A percentile compares a stretch with the other conserved stretches of the same genome.
These are phyloP conservation scores for Sonneratia caseolaris DNA, from an alignment of 345 rosid genomes.

Conservation along the genomic window DNA sequence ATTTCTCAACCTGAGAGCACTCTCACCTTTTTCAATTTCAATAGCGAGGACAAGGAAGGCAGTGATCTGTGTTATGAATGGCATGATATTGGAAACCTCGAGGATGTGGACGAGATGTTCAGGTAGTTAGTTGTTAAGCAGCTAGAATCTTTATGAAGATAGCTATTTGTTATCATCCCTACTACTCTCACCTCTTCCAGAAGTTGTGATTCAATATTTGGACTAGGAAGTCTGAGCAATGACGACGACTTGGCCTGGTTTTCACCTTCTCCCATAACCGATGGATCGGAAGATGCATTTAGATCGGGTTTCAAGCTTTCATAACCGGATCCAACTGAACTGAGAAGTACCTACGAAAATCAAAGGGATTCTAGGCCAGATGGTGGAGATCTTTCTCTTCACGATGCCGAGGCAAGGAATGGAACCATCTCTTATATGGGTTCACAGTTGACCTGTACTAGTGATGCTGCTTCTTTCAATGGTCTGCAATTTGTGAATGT, in stretches of 20 bases:
- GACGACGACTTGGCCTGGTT: slow-evolving; percentile 71
- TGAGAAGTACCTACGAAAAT: slow-evolving; percentile 26
- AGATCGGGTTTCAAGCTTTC: slow-evolving; percentile 33
- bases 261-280: slow-evolving; percentile 39
- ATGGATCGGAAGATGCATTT: slow-evolving; percentile 36
- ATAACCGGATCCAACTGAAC: slow-evolving; percentile 18
- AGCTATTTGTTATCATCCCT: not conserved
- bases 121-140: slow-evolving; percentile 37
- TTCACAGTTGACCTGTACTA: slow-evolving; percentile 14
- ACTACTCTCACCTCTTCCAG: slow-evolving; percentile 27
- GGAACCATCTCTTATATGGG: slow-evolving; percentile 20
- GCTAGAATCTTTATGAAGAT: not conserved
- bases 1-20: slow-evolving; percentile 36
- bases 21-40: slow-evolving; percentile 48
- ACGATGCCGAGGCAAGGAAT: slow-evolving; percentile 25
- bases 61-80: slow-evolving; percentile 62
- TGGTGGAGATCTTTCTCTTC: slow-evolving; percentile 23
- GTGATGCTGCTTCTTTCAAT: slow-evolving; percentile 15
- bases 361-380: slow-evolving; percentile 27
- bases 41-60: slow-evolving; percentile 50
- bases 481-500: slow-evolving; percentile 11
- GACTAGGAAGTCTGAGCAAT: slow-evolving; percentile 49
- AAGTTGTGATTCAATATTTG: slow-evolving; percentile 72
- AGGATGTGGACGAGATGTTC: slow-evolving; percentile 85
- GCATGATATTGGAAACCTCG: slow-evolving; percentile 80